These are phyloP conservation scores for Aspergillus persii DNA, from an alignment of 2,329 filamentous ascomycete genomes.

Conservation along the genomic window DNA sequence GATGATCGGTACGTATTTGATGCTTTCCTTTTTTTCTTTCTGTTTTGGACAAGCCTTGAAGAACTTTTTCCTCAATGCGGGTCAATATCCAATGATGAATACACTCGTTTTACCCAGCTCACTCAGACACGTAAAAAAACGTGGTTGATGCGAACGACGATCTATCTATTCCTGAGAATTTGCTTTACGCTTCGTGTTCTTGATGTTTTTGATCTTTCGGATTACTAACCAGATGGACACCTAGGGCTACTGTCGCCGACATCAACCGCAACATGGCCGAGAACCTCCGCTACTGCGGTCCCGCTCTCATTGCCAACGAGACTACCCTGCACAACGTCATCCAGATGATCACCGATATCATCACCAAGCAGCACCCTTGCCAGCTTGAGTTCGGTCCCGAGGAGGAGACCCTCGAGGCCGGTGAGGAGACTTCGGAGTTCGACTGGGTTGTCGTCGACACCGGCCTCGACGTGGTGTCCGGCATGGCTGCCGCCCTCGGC, in stretches of 20 bases:
- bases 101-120: constrained; percentile 93
- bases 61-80: constrained; percentile 4
- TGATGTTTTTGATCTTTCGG: constrained; percentile 18
- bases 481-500: constrained; percentile 78
- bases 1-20: constrained; percentile 76
- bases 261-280: constrained; percentile 92
- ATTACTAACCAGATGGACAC: constrained; percentile 43
- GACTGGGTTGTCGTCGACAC: constrained; percentile 98
- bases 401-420: constrained; percentile 70
- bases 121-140: constrained; percentile 85
- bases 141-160: constrained; percentile 87
- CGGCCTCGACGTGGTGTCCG: constrained; percentile 84
- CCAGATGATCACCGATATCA: constrained; percentile 71
- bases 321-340: constrained; percentile 74
- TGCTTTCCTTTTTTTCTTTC: constrained; percentile 19
- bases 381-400: constrained; percentile 85
- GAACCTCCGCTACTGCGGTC: constrained; percentile 86
- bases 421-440: constrained; percentile 84
- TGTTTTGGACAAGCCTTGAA: constrained; percentile 8
- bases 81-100: constrained; percentile 67
- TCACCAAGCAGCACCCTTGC: constrained; percentile 87
- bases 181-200: constrained; percentile 22
- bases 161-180: constrained; percentile 46
- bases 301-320: constrained; percentile 73
- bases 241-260: constrained; percentile 82